Evolutionary conservation across 495 filamentous ascomycete species (phyloP), one percentile per base, ranked within the genome.

Genomic region (Penicillium dipodomyicola): DNA sequence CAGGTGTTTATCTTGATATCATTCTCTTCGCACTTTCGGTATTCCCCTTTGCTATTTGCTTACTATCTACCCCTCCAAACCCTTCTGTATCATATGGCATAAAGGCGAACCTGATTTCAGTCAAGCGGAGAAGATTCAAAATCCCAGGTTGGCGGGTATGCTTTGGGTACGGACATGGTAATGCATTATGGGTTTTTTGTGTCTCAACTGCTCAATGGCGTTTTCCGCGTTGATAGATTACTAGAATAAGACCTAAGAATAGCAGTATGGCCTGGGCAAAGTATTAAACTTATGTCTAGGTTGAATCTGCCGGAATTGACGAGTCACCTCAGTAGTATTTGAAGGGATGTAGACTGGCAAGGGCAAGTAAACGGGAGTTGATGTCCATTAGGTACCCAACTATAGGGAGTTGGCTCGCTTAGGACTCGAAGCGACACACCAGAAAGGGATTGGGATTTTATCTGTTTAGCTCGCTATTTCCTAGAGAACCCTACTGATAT

Each of bases 81-180:
- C 17, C 22, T 49, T 59, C 22, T 65, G 60, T 68, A 63, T 45
- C 35, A 64, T 65, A 68, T 63, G 22, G 47, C 58, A 61, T 44
- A 49, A 42, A 39, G 44, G 27, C 40, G 54, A 58, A 32, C 5
- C 22, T 46, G 42, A 20, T 47, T 46, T 43, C 14, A 41, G 10
- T 52, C 14, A n/a, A 29, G 15, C 9, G 8, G 9, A 15, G 17
- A 2, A 3, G 9, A 4, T 39, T 39, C 8, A 39, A 30, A 39
- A 47, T n/a, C 42, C 1, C 17, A 33, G 43, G 14, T 37, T 14
- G 27, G 22, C 9, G 15, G 17, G 29, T 33, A 50, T 33, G 33
- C 25, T 33, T 44, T 20, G 17, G 19, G 44, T 49, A 40, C n/a
- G 37, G 17, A 37, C 41, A 22, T 22, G 40, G 23, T 43, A 47